Percentiles rank a stretch among this genome's conserved stretches.
Evolutionary conservation across 1,284 basidiomycete genomes (phyloP).

Genomic region (Ganoderma sp.): DNA sequence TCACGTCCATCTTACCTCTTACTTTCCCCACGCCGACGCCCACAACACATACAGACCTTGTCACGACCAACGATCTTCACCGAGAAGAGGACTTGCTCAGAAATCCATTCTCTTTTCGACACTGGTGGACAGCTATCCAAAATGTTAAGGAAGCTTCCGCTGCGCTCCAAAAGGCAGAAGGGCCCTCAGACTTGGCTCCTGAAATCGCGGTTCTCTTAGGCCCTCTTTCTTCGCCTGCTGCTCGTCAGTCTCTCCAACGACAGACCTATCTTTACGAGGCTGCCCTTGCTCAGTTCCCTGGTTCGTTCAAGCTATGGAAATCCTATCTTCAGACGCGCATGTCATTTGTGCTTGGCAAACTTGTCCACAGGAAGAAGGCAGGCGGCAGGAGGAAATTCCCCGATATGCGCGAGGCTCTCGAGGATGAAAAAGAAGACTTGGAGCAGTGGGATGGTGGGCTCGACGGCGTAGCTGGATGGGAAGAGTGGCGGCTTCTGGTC

Average conservation of each 20-base stretch:
- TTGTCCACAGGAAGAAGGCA: conserved; percentile 71
- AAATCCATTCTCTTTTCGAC: conserved; percentile 89
- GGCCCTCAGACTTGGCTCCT: conserved; percentile 51
- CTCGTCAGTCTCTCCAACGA: conserved; percentile 80
- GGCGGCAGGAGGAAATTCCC: conserved; percentile 88
- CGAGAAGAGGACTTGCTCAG: conserved; percentile 96
- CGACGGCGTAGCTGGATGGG: conserved; percentile 88
- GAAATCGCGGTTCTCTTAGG: conserved; percentile 65
- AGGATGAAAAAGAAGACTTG: conserved; percentile 79
- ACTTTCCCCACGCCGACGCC: conserved; percentile 87
- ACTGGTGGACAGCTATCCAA: conserved; percentile 91
- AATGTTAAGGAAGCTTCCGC: conserved; percentile 72
- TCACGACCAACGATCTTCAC: conserved; percentile 79
- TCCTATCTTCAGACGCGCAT: conserved; percentile 87
- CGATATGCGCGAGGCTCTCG: conserved; percentile 87
- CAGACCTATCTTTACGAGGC: conserved; percentile 93
- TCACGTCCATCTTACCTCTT: conserved; percentile 76
- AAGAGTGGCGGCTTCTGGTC: conserved; percentile 92
- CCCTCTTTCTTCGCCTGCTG: conserved; percentile 73
- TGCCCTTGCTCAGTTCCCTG: conserved; percentile 87
- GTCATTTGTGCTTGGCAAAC: conserved; percentile 85
- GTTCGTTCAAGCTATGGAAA: conserved; percentile 95
- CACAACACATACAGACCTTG: conserved; percentile 74
- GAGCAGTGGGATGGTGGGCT: conserved; percentile 87
- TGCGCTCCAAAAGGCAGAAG: conserved; percentile 62